These are phyloP conservation scores for Corylus americana DNA, from an alignment of 306 rosid species.

Conservation along the genomic window DNA sequence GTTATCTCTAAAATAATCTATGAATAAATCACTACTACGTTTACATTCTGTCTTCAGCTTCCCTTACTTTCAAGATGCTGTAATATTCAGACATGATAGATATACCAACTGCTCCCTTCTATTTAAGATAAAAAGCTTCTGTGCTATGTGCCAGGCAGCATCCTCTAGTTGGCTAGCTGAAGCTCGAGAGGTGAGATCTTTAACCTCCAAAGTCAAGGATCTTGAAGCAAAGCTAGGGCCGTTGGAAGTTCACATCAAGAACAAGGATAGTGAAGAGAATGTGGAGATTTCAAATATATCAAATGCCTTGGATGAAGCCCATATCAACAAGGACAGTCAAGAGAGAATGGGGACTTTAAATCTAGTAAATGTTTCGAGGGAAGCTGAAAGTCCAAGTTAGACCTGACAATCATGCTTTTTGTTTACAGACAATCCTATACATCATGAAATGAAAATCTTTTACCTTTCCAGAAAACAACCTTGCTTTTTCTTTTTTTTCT, in stretches of 20 bases:
- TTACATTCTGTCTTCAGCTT: neutral
- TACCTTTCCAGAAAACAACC: neutral
- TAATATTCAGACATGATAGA: neutral
- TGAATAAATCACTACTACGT: neutral
- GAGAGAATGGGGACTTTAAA: neutral
- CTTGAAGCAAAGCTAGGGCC: constrained; percentile 63
- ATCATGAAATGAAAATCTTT: neutral
- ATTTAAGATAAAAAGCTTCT: constrained; percentile 13
- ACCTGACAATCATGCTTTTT: neutral
- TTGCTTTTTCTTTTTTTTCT: neutral
- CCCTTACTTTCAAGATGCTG: neutral
- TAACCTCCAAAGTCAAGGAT: constrained; percentile 53
- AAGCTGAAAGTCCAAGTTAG: neutral
- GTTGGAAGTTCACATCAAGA: constrained; percentile 20
- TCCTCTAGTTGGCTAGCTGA: constrained; percentile 39
- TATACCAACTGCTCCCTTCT: constrained; percentile 7
- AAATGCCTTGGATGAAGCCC: constrained; percentile 1
- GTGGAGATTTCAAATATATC: neutral
- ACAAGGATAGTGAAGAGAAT: constrained; percentile 13
- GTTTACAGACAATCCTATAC: neutral
- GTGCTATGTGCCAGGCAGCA: constrained; percentile 44
- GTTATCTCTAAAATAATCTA: neutral
- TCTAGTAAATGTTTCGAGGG: neutral
- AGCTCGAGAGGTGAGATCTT: constrained; percentile 63
- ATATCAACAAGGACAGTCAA: neutral